phyloP scores from a whole-genome alignment of 352 stramenopile genomes.

The Pythium diclinum region DNA sequence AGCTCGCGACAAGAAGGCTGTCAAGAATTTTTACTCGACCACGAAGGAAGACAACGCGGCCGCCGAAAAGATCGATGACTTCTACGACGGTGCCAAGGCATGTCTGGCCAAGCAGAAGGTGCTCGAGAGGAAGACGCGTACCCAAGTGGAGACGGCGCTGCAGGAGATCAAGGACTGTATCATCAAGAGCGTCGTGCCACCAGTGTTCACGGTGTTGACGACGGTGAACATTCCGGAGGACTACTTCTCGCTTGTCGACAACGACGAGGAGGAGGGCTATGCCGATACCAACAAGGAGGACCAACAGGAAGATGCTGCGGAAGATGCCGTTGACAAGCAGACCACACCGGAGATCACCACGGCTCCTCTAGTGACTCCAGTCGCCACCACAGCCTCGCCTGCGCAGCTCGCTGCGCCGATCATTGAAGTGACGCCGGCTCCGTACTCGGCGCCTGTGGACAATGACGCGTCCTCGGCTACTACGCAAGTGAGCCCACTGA shows the following conservation, averaged over 20 bases:
- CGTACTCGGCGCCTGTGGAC: neutral
- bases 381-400: neutral
- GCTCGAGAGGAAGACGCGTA: neutral
- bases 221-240: neutral
- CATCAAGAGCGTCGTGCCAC: neutral
- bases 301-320: neutral
- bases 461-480: no score
- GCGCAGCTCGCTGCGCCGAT: neutral
- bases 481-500: neutral
- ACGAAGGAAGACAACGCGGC: neutral
- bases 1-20: conserved; percentile 11
- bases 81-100: conserved; percentile 11
- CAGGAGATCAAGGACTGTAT: neutral
- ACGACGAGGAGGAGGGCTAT: neutral
- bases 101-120: conserved; percentile 14
- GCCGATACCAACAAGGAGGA: neutral
- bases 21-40: conserved; percentile 7
- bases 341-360: neutral
- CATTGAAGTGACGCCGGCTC: neutral
- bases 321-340: neutral
- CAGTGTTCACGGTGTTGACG: neutral
- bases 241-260: neutral
- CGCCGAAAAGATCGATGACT: conserved; percentile 4
- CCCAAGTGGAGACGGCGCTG: neutral
- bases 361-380: neutral